phyloP scores from a whole-genome alignment of 768 basidiomycete species.

The Xerocomellus amylosporus region DNA sequence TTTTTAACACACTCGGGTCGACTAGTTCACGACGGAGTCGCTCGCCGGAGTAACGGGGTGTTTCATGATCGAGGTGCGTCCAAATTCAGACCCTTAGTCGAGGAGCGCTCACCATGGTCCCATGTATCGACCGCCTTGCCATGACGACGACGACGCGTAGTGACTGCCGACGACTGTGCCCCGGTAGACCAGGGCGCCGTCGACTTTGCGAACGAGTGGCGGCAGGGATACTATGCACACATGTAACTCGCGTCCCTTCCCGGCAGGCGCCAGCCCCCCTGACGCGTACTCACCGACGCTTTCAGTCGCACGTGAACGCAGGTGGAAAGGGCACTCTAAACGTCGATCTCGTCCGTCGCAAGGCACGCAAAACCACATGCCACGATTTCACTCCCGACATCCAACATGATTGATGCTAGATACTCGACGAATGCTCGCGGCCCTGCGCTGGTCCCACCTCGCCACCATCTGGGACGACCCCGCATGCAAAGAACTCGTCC shows the following conservation, averaged over 20 bases:
- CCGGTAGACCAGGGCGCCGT: constrained; percentile 18
- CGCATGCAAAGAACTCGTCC: constrained; percentile 44
- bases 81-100: no score
- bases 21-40: constrained; percentile 34
- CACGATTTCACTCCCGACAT: not conserved
- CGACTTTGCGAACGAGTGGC: constrained; percentile 57
- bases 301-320: constrained; percentile 42
- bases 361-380: constrained; percentile 34
- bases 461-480: constrained; percentile 42
- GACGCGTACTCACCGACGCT: not conserved
- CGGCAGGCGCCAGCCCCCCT: no score
- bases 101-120: no score
- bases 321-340: constrained; percentile 48
- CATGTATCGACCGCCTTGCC: no score
- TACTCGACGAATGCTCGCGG: constrained; percentile 55
- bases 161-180: not conserved
- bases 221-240: constrained; percentile 42
- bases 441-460: constrained; percentile 51
- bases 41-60: constrained; percentile 9
- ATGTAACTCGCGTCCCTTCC: constrained; percentile 19
- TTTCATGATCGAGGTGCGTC: constrained; percentile 17
- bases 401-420: constrained; percentile 32
- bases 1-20: constrained; percentile 54
- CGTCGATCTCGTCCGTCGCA: constrained; percentile 54
- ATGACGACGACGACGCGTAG: no score